Conservation (phyloP, 2,329 filamentous ascomycete genomes). For the Colletotrichum sp. region DNA sequence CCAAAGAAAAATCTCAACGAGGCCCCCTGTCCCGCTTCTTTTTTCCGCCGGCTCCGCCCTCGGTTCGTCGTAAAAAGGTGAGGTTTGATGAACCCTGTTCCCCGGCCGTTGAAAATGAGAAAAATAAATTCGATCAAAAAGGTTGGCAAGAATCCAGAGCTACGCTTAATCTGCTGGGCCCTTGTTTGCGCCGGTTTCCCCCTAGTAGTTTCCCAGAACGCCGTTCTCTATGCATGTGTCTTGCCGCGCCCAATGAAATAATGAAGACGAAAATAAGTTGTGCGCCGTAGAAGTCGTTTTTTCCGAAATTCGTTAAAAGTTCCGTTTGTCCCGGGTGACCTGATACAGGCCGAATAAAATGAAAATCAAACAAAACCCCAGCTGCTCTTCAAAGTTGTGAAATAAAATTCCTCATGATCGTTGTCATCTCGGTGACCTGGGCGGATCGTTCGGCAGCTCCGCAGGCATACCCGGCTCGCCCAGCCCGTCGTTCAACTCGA, state of each 20-base stretch:
- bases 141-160: not conserved
- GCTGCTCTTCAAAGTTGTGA: not conserved
- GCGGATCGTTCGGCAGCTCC: slow-evolving; percentile 18
- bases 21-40: not conserved
- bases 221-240: slow-evolving; percentile 17
- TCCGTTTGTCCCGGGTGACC: not conserved
- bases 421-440: slow-evolving; percentile 5
- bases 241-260: not conserved
- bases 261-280: not conserved
- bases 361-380: not conserved
- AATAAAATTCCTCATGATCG: not conserved
- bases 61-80: not conserved
- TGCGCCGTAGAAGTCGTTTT: not conserved
- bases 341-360: no score
- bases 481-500: slow-evolving; percentile 11
- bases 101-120: not conserved
- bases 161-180: not conserved
- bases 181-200: not conserved
- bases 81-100: not conserved
- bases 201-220: not conserved
- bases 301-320: not conserved
- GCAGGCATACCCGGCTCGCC: slow-evolving; percentile 19
- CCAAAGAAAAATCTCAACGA: not conserved
- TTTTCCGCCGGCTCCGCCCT: not conserved
- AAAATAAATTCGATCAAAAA: not conserved